Evolutionary conservation across 495 filamentous ascomycete genomes (phyloP).

Genomic region (Patellaria atrata): DNA sequence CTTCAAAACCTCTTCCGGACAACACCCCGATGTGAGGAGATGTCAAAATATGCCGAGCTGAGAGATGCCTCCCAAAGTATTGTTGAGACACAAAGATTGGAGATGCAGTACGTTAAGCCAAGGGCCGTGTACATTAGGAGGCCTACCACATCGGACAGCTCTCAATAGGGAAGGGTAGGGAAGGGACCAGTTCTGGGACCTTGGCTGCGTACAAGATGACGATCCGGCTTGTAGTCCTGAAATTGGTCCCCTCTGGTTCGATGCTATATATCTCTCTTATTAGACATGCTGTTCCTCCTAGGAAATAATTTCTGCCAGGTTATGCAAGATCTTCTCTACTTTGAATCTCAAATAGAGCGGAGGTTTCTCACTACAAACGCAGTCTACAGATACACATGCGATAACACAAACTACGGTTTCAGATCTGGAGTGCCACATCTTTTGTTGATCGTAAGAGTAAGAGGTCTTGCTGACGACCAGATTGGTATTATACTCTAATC

Average conservation of each 20-base stretch:
- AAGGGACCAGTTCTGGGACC: constrained; percentile 5
- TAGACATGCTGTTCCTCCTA: constrained; percentile 2
- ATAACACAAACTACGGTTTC: constrained; percentile 1
- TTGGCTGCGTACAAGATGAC: constrained; percentile 3
- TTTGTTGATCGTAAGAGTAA: constrained; percentile 3
- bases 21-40: constrained; percentile 3
- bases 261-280: constrained; percentile 6
- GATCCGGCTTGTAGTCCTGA: constrained; percentile 4
- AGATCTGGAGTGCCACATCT: constrained; percentile 2
- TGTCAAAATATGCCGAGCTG: constrained; percentile 4
- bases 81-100: constrained; percentile 5
- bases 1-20: constrained; percentile 5
- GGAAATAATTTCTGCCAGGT: constrained; percentile 1
- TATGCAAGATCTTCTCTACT: constrained; percentile 5
- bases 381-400: constrained; percentile 5
- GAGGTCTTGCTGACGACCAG: constrained; percentile 3
- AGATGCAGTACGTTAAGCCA: constrained; percentile 5
- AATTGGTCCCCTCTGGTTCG: constrained; percentile 4
- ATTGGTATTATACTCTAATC: constrained; percentile 4
- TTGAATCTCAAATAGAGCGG: constrained; percentile 1
- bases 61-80: constrained; percentile 6
- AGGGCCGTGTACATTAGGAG: constrained; percentile 5
- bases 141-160: constrained; percentile 5
- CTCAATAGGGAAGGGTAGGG: constrained; percentile 5
- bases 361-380: constrained; percentile 3